Percentiles rank a stretch among this genome's conserved stretches.
Evolutionary conservation across 73 alveolate species (phyloP).

Genomic region (Effrenium voratum): DNA sequence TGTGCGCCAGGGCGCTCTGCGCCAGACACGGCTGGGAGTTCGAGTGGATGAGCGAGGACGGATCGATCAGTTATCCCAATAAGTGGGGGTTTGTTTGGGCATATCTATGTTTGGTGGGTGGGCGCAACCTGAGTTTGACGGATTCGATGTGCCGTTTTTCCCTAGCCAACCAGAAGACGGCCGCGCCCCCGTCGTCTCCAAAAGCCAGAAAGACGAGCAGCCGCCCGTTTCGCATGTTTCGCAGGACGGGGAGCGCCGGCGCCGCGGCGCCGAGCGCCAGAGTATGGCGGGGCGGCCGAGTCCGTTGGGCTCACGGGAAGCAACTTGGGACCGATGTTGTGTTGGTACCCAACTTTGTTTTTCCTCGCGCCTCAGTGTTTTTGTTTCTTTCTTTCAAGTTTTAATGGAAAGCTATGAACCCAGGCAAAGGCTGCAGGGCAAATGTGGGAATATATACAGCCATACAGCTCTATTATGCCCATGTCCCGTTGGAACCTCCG

Average conservation of each 20-base stretch:
- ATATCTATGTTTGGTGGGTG: background rate
- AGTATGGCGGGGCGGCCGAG: background rate
- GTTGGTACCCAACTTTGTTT: no score
- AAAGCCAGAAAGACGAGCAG: background rate
- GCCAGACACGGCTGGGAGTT: constrained; percentile 84
- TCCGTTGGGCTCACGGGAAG: no score
- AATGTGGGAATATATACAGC: no score
- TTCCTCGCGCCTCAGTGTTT: no score
- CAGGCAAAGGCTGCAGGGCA: no score
- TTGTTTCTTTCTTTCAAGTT: no score
- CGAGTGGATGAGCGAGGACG: constrained; percentile 88
- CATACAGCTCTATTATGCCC: no score
- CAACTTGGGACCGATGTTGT: no score
- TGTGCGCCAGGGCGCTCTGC: constrained; percentile 59
- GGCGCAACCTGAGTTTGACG: no score
- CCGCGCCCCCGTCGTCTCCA: background rate
- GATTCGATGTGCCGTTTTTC: no score
- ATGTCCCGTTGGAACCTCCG: no score
- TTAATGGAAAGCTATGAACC: no score
- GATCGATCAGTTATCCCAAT: background rate
- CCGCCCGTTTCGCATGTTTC: background rate
- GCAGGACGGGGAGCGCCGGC: constrained; percentile 72
- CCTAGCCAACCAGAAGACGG: background rate
- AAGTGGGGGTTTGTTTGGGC: background rate
- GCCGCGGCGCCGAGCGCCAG: constrained; percentile 74